These are phyloP conservation scores for Arbutus unedo DNA, from an alignment of 148 eudicot species.

Conservation along the genomic window DNA sequence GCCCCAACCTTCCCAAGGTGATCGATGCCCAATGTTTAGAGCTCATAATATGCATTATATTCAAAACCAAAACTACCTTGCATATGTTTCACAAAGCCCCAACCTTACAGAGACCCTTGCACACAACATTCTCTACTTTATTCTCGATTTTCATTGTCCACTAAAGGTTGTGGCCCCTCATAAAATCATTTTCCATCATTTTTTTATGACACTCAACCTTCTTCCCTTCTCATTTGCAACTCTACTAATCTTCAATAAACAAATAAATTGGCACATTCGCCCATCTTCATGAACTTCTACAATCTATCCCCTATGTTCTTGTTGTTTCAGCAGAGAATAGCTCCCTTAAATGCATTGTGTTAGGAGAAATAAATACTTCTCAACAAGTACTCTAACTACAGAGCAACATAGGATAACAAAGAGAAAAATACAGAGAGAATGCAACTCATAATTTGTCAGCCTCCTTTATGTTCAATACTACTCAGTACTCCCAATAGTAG, in stretches of 20 bases:
- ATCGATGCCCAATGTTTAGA: not conserved
- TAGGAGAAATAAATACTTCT: not conserved
- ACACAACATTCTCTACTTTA: constrained; percentile 1
- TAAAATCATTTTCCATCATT: not conserved
- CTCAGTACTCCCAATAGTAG: not conserved
- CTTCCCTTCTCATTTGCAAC: not conserved
- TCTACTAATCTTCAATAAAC: not conserved
- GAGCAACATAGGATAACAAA: not conserved
- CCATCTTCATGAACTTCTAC: not conserved
- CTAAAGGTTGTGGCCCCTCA: not conserved
- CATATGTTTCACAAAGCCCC: not conserved
- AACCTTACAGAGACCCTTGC: not conserved
- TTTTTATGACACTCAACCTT: not conserved
- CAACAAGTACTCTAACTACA: not conserved
- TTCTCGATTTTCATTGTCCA: not conserved
- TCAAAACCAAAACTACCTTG: not conserved
- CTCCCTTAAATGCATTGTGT: not conserved
- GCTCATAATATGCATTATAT: not conserved
- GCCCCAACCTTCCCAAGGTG: not conserved
- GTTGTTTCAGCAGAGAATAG: not conserved
- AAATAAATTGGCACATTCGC: not conserved
- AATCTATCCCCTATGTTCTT: not conserved
- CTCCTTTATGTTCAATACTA: not conserved
- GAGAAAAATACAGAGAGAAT: not conserved
- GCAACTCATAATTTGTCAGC: not conserved